Evolutionary conservation across 2,329 filamentous ascomycete genomes (phyloP).

Genomic region (Sporothrix luriei): DNA sequence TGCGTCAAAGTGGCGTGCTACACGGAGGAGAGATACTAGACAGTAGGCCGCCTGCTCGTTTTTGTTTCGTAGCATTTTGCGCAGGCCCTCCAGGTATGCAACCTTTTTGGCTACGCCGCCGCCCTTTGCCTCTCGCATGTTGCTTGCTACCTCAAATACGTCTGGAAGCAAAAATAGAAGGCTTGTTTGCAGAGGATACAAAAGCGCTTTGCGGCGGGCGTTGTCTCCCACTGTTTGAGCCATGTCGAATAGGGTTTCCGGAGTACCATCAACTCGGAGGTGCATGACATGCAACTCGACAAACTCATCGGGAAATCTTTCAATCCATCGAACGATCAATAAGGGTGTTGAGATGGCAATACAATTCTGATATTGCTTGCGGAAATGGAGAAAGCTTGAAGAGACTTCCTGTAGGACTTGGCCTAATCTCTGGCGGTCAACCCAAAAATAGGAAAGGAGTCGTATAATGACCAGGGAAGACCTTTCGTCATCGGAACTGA

Average conservation of each 20-base stretch:
- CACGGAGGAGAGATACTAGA: constrained; percentile 63
- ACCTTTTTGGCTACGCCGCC: constrained; percentile 67
- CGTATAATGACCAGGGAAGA: constrained; percentile 58
- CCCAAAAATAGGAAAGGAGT: constrained; percentile 65
- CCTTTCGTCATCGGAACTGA: constrained; percentile 54
- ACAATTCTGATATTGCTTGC: constrained; percentile 64
- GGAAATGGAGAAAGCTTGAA: constrained; percentile 67
- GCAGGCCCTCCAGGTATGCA: constrained; percentile 63
- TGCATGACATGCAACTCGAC: constrained; percentile 63
- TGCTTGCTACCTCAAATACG: constrained; percentile 70
- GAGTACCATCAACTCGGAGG: constrained; percentile 64
- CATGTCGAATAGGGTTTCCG: constrained; percentile 71
- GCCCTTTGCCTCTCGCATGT: constrained; percentile 65
- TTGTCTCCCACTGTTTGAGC: constrained; percentile 63
- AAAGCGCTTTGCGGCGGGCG: constrained; percentile 55
- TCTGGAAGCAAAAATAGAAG: constrained; percentile 67
- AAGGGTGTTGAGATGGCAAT: constrained; percentile 65
- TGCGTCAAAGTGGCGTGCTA: constrained; percentile 63
- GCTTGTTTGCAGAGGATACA: constrained; percentile 65
- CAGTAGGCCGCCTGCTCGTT: constrained; percentile 70
- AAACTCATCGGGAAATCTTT: constrained; percentile 66
- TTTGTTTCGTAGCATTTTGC: constrained; percentile 64
- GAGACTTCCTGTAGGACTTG: constrained; percentile 66
- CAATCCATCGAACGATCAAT: constrained; percentile 66
- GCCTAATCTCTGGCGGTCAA: constrained; percentile 63